Evolutionary conservation across 352 stramenopile genomes (phyloP).

Genomic region (Phytophthora sp.): DNA sequence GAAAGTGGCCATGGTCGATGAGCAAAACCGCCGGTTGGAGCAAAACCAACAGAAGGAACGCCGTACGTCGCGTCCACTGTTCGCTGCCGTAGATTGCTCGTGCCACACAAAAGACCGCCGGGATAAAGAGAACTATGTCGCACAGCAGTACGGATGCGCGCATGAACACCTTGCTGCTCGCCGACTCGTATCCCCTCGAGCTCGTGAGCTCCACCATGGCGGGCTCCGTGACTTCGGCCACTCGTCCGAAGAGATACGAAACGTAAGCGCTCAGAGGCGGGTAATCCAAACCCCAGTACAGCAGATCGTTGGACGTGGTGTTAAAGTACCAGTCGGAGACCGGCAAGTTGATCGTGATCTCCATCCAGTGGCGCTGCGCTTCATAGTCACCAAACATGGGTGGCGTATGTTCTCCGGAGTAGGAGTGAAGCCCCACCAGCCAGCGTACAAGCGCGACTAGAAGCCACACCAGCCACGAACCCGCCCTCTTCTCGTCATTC

Average conservation of each 20-base stretch:
- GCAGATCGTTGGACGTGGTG: conserved; percentile 89
- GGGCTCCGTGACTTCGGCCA: conserved; percentile 84
- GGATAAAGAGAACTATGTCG: conserved; percentile 93
- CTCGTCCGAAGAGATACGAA: conserved; percentile 79
- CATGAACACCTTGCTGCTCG: conserved; percentile 92
- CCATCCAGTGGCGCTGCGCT: conserved; percentile 99
- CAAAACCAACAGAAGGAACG: conserved; percentile 72
- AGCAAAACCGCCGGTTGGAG: conserved; percentile 92
- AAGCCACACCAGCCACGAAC: conserved; percentile 56
- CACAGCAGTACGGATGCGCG: conserved; percentile 92
- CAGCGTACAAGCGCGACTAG: conserved; percentile 72
- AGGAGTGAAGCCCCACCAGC: conserved; percentile 81
- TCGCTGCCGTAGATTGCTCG: conserved; percentile 51
- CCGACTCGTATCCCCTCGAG: conserved; percentile 88
- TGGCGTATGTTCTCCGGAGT: conserved; percentile 75
- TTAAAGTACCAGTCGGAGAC: conserved; percentile 96
- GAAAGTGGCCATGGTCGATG: conserved; percentile 99
- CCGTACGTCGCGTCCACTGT: conserved; percentile 66
- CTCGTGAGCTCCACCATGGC: conserved; percentile 81
- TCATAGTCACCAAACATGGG: conserved; percentile 97
- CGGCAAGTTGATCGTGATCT: conserved; percentile 95
- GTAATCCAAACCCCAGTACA: conserved; percentile 99
- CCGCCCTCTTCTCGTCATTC: conserved; percentile 56
- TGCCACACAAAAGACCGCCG: conserved; percentile 53
- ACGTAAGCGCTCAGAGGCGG: conserved; percentile 95